Conservation (phyloP, 768 basidiomycete genomes). For the Dentipellis sp. region DNA sequence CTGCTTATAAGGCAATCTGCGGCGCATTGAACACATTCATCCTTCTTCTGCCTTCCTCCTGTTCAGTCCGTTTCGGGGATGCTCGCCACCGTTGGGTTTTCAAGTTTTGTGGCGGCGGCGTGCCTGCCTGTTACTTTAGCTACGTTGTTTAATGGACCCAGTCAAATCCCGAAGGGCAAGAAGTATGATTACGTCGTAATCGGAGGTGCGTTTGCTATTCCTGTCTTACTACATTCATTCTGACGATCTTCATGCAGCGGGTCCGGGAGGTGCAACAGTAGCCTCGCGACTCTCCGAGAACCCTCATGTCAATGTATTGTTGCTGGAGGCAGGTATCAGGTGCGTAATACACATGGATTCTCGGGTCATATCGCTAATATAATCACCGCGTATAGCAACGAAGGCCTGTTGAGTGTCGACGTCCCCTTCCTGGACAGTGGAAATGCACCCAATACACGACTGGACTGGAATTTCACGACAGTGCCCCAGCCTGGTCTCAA, state of each 20-base stretch:
- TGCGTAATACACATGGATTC: constrained; percentile 16
- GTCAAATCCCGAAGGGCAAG: neutral
- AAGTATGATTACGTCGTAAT: constrained; percentile 3
- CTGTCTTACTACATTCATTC: too few species aligned
- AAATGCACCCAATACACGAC: constrained; percentile 1
- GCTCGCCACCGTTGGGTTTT: too few species aligned
- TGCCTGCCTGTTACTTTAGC: too few species aligned
- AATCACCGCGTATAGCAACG: neutral
- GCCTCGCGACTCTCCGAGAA: constrained; percentile 12
- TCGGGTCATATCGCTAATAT: neutral
- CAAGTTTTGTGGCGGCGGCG: too few species aligned
- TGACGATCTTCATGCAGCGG: neutral
- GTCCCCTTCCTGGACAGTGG: neutral
- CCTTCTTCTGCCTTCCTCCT: too few species aligned
- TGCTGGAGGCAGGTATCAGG: constrained; percentile 13
- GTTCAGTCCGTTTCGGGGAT: too few species aligned
- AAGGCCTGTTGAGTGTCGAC: neutral
- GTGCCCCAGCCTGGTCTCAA: constrained; percentile 9
- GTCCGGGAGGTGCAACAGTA: constrained; percentile 10
- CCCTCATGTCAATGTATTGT: constrained; percentile 3
- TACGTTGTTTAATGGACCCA: neutral
- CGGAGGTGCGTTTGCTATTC: neutral
- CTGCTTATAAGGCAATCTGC: too few species aligned
- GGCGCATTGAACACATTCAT: too few species aligned
- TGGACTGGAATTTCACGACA: constrained; percentile 16